phyloP scores from a whole-genome alignment of 2,329 filamentous ascomycete species.

The Neurospora sp. region DNA sequence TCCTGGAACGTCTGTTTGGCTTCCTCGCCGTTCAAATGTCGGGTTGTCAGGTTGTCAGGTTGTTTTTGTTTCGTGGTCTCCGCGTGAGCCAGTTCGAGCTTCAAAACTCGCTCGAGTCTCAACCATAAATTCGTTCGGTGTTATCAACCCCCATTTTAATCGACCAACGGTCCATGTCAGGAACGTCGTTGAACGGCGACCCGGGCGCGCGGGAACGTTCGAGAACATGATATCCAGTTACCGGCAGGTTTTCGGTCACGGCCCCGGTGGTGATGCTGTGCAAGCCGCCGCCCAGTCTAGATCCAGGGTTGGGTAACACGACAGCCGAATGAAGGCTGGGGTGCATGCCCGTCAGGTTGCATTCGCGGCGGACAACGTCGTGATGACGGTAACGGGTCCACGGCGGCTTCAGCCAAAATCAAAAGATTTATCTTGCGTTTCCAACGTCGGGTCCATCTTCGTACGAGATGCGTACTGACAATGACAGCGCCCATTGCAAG shows the following conservation, averaged over 20 bases:
- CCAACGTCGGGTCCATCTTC: too few species aligned
- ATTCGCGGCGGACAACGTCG: too few species aligned
- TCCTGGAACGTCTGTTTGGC: not conserved
- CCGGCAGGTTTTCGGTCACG: not conserved
- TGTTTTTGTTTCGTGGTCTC: not conserved
- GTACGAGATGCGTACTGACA: too few species aligned
- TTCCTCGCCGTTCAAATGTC: not conserved
- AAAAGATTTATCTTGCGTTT: not conserved
- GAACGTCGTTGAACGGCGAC: not conserved
- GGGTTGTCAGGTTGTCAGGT: not conserved
- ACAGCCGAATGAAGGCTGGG: not conserved
- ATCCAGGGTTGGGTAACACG: not conserved
- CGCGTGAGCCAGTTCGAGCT: not conserved
- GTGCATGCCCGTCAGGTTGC: not conserved
- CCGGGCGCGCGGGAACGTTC: not conserved
- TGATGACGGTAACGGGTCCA: not conserved
- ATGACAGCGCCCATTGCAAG: too few species aligned
- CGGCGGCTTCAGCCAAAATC: not conserved
- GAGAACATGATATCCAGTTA: not conserved
- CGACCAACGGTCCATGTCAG: not conserved
- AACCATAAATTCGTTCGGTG: not conserved
- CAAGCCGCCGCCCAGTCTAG: not conserved
- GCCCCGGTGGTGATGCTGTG: not conserved
- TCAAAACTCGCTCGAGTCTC: not conserved
- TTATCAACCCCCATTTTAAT: not conserved